Base-by-base conservation (phyloP, 75 land plant genomes). In the Sequoia sempervirens region DNA sequence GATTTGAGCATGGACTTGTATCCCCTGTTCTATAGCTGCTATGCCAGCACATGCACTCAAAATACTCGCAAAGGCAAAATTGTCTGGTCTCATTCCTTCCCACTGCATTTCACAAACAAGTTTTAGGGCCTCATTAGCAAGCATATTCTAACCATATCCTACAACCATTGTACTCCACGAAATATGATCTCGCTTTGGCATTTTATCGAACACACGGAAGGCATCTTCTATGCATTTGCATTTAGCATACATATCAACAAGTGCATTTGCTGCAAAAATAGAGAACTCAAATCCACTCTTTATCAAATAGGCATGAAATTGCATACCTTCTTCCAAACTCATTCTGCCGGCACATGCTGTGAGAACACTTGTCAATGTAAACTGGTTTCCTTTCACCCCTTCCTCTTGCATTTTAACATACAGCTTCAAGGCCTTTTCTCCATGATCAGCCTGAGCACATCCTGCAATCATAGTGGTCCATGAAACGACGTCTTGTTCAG, bases 121-220 rank as follows among this genome's bases (percentile, higher is more conserved):
- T 88, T 87, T 41, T 30, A 94, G 17, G 26, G 90, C 94, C 84
- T 91, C 92, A 66, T 83, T 75, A 81, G 87, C 86, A 41, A 89
- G 58, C 14, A 87, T 89, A 83, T 89, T 91, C 46, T 92, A 92
- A 75, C 89, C 91, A 61, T 89, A 84, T n/a, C 92, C 90, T 72
- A 92, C 84, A 83, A 91, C 83, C 88, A 94, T 92, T 34, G 94
- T 90, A 50, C 89, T 93, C 95, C 96, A 94, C 0, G 96, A 83
- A 73, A 93, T 90, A n/a, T 87, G 54, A 86, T 95, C 93, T 79
- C 88, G 89, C 75, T 89, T 86, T 2, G 38, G 66, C 93, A 95
- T 91, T 36, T 84, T 69, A 70, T 87, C 64, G 80, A 93, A 93
- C 41, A 90, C 81, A 36, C 86, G 79, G 61, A 87, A 90, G 37